These are phyloP conservation scores for Suillus cothurnatus DNA, from an alignment of 768 basidiomycete genomes.

Conservation along the genomic window DNA sequence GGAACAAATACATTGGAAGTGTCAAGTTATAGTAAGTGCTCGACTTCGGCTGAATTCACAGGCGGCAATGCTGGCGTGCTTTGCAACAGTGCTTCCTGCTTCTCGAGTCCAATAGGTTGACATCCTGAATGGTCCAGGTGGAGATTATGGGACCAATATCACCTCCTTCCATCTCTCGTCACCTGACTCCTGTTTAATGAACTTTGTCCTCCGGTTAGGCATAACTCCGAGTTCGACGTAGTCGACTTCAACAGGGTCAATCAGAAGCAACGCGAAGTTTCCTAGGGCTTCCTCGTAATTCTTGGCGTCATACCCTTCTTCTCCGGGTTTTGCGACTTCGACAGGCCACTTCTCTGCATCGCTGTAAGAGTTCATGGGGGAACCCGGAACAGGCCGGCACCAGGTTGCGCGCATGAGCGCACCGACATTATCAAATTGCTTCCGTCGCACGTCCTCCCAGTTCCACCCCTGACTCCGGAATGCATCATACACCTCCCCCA, in stretches of 20 bases:
- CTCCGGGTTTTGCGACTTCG: constrained; percentile 49
- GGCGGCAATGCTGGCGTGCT: no score
- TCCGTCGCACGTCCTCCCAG: constrained; percentile 68
- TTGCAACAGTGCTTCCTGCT: not conserved
- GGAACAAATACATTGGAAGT: not conserved
- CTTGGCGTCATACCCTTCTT: constrained; percentile 46
- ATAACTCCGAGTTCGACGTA: constrained; percentile 58
- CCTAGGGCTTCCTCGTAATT: constrained; percentile 54
- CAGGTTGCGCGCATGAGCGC: constrained; percentile 70
- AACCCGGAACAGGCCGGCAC: constrained; percentile 70
- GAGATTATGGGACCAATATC: constrained; percentile 58
- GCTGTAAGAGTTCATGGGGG: constrained; percentile 49
- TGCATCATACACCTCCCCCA: constrained; percentile 32
- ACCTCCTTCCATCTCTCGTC: constrained; percentile 57
- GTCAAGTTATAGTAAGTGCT: not conserved
- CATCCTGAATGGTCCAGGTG: not conserved
- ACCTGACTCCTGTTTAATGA: constrained; percentile 41
- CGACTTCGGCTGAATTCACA: not conserved
- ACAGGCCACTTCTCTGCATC: constrained; percentile 66
- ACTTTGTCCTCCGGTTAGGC: constrained; percentile 63
- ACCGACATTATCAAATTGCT: constrained; percentile 60
- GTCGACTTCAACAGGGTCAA: constrained; percentile 75
- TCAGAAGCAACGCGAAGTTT: constrained; percentile 71
- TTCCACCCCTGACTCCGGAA: constrained; percentile 39
- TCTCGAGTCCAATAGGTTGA: not conserved